Conservation (phyloP, 306 rosid genomes). For the Dryas octopetala region DNA sequence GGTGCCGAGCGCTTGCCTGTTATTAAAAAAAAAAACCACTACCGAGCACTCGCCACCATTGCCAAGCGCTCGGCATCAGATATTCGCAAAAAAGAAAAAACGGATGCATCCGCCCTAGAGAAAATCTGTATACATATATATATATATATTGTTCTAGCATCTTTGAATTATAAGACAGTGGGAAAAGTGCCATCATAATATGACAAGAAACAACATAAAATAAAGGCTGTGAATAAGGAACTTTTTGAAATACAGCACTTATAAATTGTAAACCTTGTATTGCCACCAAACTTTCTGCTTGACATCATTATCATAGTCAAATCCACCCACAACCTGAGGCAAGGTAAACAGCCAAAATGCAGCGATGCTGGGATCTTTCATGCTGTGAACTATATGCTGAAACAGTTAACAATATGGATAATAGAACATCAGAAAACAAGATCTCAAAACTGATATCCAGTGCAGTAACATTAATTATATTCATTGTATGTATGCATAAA, state of each 20-base stretch:
- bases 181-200: background rate
- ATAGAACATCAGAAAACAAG: slow-evolving; percentile 32
- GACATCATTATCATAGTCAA: slow-evolving; percentile 72
- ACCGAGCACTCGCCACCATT: no score
- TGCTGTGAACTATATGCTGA: slow-evolving; percentile 88
- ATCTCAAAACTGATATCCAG: slow-evolving; percentile 5
- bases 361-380: slow-evolving; percentile 96
- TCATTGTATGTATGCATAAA: slow-evolving; percentile 1
- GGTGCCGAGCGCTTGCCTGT: no score
- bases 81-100: no score
- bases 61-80: no score
- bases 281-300: slow-evolving; percentile 92
- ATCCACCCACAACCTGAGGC: slow-evolving; percentile 88
- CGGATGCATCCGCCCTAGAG: no score
- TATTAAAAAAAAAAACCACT: no score
- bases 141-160: background rate
- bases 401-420: slow-evolving; percentile 18
- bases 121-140: no score
- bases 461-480: background rate
- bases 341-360: slow-evolving; percentile 89
- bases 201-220: slow-evolving; percentile 1
- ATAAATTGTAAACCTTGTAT: slow-evolving; percentile 62
- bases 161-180: background rate
- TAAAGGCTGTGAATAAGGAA: background rate
- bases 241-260: background rate